phyloP scores from a whole-genome alignment of 179 eudicot genomes.

The Beta corolliflora region DNA sequence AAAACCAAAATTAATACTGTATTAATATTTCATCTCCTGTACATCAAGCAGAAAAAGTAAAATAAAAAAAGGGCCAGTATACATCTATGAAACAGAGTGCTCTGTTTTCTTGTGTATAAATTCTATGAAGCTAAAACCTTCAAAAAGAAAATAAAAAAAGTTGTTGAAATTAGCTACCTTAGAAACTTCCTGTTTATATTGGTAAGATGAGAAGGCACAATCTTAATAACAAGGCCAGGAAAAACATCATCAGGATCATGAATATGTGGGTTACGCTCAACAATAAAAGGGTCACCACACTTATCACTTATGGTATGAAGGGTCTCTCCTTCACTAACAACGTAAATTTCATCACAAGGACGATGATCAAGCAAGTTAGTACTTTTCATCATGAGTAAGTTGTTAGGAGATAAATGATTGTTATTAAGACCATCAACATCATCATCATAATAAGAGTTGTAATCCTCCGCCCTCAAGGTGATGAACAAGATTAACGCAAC shows the following conservation, averaged over 20 bases:
- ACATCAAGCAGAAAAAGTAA: background rate
- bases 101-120: conserved; percentile 13
- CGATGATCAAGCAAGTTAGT: background rate
- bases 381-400: background rate
- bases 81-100: conserved; percentile 15
- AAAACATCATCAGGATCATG: conserved; percentile 44
- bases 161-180: conserved; percentile 9
- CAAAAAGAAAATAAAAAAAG: too few species aligned
- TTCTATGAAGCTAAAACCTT: background rate
- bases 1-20: background rate
- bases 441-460: conserved; percentile 13
- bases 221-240: conserved; percentile 36
- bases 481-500: conserved; percentile 27
- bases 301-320: conserved; percentile 39
- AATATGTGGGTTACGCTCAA: conserved; percentile 38
- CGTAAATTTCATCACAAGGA: conserved; percentile 37
- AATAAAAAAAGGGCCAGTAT: background rate
- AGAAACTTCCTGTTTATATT: conserved; percentile 15
- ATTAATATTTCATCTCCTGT: background rate
- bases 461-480: conserved; percentile 19
- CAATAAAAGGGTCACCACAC: conserved; percentile 36
- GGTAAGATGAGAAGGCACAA: conserved; percentile 15
- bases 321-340: conserved; percentile 38
- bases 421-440: background rate
- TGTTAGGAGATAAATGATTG: too few species aligned